Evolutionary conservation across 768 basidiomycete species (phyloP), one percentile per base, ranked within the genome.

Genomic region (Amanita subjunquillea): DNA sequence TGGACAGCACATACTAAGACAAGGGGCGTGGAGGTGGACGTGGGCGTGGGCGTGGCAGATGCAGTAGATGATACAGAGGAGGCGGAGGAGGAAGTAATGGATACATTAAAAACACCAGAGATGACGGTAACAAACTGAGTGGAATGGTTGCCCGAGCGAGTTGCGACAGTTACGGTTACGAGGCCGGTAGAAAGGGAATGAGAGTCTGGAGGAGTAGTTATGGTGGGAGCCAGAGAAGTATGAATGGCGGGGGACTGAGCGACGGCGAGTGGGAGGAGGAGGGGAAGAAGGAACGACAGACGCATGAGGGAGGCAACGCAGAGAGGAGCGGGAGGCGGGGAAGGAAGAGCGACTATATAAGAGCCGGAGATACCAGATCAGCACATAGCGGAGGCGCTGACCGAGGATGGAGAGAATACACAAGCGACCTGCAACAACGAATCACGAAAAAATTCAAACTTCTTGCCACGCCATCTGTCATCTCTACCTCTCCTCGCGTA

Each of bases 31-130:
- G 34, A 13, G 1, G 34, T 34, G 4, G 34, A 13, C 4, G 67
- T 54, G 17, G 73, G 68, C 1, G 69, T 67, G 8, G 81, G 65
- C 2, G 71, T 60, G 0, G 76, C 53, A 13, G 77, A 69, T 9
- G 70, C 57, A n/a, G 78, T 66, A 29, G 74, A 66, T 6, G 76
- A 63, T 5, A 71, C 55, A 3, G 68, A 61, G 25, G 73, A 59
- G 1, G 75, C 57, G 4, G 76, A 55, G 0, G 77, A 61, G 37
- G 72, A 64, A 0, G 82, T 72, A 52, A 77, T 58, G 6, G 80
- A 85, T 55, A 80, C 79, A 67, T 85, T 83, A 63, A 78, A 73
- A 51, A 76, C 64, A 40, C 76, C 78, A n/a, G 85, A 78, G 46
- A 87, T 57, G 30, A 77, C 71, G 27, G 79, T 77, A 50, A 78